A percentile compares a stretch with the other conserved stretches of the same genome.
phyloP scores from a whole-genome alignment of 306 rosid species.

The apple (Malus domestica) region DNA sequence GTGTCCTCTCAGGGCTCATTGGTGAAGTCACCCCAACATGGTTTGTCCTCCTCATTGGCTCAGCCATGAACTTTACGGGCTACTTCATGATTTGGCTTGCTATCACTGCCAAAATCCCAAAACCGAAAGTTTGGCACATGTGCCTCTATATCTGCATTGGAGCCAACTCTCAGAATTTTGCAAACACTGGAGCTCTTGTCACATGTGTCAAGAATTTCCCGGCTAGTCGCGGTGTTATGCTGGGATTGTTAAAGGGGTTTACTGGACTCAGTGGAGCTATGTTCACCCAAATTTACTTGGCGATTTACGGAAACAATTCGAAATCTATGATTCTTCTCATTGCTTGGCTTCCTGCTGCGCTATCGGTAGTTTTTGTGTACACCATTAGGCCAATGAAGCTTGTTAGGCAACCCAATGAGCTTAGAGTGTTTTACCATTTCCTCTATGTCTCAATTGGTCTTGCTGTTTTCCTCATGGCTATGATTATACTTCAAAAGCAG shows the following conservation, averaged over 20 bases:
- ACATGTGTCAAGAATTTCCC: constrained; percentile 47
- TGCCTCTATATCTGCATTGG: constrained; percentile 40
- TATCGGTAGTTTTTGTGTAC: constrained; percentile 29
- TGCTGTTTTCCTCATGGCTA: constrained; percentile 32
- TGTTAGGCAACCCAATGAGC: constrained; percentile 26
- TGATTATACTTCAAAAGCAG: constrained; percentile 19
- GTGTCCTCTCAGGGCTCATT: constrained; percentile 34
- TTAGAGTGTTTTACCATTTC: constrained; percentile 29
- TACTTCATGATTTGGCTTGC: constrained; percentile 50
- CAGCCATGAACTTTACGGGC: constrained; percentile 34
- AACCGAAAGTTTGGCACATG: constrained; percentile 46
- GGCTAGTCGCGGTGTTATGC: constrained; percentile 39
- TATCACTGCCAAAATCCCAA: constrained; percentile 29
- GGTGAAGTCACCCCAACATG: constrained; percentile 43
- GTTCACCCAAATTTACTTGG: constrained; percentile 35
- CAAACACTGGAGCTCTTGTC: constrained; percentile 42
- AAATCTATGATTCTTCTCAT: constrained; percentile 39
- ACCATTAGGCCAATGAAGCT: constrained; percentile 23
- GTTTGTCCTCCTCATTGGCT: constrained; percentile 41
- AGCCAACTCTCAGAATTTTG: constrained; percentile 47
- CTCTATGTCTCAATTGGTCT: constrained; percentile 34
- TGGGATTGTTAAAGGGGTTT: constrained; percentile 47
- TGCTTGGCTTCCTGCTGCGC: constrained; percentile 46
- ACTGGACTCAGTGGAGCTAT: constrained; percentile 49
- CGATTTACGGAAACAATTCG: constrained; percentile 38